Percentiles rank a stretch among this genome's conserved stretches.
Conservation (phyloP, 2,329 filamentous ascomycete species). For the Canariomyces notabilis region DNA sequence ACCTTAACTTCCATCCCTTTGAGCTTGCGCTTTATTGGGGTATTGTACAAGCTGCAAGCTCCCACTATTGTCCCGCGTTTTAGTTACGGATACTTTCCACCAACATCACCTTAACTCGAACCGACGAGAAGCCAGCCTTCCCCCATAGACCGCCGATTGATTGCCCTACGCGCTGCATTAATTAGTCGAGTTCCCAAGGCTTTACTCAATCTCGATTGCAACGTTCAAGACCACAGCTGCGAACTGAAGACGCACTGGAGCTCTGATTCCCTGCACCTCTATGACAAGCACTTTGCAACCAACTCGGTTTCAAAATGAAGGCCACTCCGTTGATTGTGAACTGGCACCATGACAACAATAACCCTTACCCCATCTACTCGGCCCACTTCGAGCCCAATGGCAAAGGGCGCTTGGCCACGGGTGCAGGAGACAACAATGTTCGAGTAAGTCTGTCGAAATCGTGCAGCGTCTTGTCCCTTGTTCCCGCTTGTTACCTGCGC, state of each 20-base stretch:
- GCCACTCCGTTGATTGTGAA: slow-evolving; percentile 93
- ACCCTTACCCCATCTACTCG: slow-evolving; percentile 79
- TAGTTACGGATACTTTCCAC: not conserved
- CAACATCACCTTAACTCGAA: not conserved
- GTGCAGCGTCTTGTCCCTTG: not conserved
- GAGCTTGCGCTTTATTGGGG: not conserved
- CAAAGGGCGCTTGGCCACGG: slow-evolving; percentile 87
- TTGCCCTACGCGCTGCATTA: not conserved
- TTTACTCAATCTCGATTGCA: not conserved
- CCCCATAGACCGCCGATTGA: not conserved
- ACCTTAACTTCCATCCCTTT: no score
- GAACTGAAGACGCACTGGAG: slow-evolving; percentile 5
- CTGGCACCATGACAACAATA: slow-evolving; percentile 88
- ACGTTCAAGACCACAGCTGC: not conserved
- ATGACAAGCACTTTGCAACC: slow-evolving; percentile 19
- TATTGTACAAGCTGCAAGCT: not conserved
- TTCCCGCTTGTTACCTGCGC: not conserved
- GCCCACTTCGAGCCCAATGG: slow-evolving; percentile 92
- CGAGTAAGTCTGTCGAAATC: slow-evolving; percentile 53
- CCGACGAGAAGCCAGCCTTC: not conserved
- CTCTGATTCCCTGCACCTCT: slow-evolving; percentile 6
- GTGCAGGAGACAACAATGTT: slow-evolving; percentile 94
- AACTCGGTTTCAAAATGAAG: slow-evolving; percentile 65
- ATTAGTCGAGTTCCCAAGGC: not conserved
- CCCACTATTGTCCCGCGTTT: not conserved